phyloP scores from a whole-genome alignment of 805 yeast genomes.

The Candida pini region DNA sequence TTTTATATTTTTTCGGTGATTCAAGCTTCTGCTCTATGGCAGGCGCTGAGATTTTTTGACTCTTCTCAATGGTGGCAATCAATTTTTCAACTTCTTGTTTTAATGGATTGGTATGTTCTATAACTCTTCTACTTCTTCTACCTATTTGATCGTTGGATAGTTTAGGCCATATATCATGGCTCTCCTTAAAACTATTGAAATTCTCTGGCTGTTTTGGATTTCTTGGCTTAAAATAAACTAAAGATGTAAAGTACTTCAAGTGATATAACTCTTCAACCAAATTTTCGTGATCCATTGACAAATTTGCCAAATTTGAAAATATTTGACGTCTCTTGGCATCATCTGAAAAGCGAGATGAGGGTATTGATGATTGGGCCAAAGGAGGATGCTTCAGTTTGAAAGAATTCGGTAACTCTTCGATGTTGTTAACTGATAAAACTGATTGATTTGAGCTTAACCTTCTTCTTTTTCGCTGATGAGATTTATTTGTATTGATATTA shows the following conservation, averaged over 20 bases:
- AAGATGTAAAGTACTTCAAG: constrained; percentile 52
- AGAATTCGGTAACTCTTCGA: constrained; percentile 2
- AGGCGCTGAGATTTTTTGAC: constrained; percentile 3
- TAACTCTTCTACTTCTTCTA: constrained; percentile 22
- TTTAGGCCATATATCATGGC: constrained; percentile 36
- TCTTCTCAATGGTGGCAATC: constrained; percentile 3
- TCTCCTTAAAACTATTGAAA: constrained; percentile 27
- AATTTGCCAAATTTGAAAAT: constrained; percentile 34
- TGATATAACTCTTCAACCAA: constrained; percentile 60
- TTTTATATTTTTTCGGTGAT: background rate
- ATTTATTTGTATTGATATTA: no score
- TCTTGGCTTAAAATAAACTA: constrained; percentile 57
- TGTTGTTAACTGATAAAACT: no score
- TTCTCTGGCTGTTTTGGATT: constrained; percentile 30
- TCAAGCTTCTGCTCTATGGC: background rate
- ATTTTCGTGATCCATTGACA: constrained; percentile 41
- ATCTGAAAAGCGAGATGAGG: background rate
- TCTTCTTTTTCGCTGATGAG: no score
- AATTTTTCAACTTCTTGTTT: constrained; percentile 18
- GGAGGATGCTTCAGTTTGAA: background rate
- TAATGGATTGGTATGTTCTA: constrained; percentile 20
- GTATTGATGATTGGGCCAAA: background rate
- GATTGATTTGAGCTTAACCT: no score
- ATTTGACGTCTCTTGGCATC: background rate
- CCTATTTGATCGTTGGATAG: constrained; percentile 16